These are phyloP conservation scores for Dactylonectria macrodidyma DNA, from an alignment of 2,329 filamentous ascomycete genomes.

Conservation along the genomic window DNA sequence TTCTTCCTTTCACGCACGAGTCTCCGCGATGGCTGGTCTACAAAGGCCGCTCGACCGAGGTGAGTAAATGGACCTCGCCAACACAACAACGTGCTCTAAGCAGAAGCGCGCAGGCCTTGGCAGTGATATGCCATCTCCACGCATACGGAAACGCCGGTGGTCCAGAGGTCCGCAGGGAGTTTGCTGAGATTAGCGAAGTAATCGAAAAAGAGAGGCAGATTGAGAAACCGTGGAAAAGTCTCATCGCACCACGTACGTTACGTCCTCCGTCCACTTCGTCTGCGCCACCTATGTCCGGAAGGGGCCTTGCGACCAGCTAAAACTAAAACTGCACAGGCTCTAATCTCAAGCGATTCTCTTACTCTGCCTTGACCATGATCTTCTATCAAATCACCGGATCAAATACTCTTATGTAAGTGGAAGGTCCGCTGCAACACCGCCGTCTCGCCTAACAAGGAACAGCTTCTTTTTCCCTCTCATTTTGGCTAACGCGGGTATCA, in stretches of 20 bases:
- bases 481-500: neutral
- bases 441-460: neutral
- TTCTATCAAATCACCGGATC: slow-evolving; percentile 10
- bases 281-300: too few relatives aligned
- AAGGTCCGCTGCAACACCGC: neutral
- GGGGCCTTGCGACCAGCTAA: neutral
- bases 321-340: neutral
- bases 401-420: slow-evolving; percentile 2
- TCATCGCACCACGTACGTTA: neutral
- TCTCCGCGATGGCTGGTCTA: slow-evolving; percentile 8
- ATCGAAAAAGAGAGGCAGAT: neutral
- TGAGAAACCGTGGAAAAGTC: neutral
- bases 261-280: neutral
- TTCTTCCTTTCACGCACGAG: slow-evolving; percentile 4
- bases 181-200: neutral
- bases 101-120: neutral
- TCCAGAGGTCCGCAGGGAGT: neutral
- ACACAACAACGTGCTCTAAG: neutral
- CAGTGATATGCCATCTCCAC: slow-evolving; percentile 2
- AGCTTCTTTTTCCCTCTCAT: slow-evolving; percentile 6
- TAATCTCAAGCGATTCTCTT: slow-evolving; percentile 2
- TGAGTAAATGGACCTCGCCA: neutral
- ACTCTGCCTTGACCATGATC: neutral
- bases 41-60: neutral
- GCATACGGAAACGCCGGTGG: neutral